Evolutionary conservation across 768 basidiomycete species (phyloP).

Genomic region (Goffeauzyma gilvescens): DNA sequence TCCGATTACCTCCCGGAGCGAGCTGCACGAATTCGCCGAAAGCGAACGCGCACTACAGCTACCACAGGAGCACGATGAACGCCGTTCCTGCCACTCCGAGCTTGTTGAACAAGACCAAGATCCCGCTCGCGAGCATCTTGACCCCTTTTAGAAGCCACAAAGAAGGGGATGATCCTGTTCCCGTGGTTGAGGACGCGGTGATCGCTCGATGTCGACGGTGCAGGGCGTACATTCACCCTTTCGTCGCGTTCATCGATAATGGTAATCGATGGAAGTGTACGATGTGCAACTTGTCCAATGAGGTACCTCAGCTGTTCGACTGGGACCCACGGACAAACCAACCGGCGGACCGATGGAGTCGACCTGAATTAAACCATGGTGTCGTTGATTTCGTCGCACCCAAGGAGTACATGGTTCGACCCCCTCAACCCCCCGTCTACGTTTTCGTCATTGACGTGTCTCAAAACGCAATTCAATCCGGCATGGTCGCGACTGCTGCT

Average conservation of each 20-base stretch:
- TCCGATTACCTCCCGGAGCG: constrained; percentile 60
- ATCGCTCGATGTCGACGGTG: constrained; percentile 92
- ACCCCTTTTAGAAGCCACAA: constrained; percentile 77
- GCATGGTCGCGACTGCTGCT: constrained; percentile 97
- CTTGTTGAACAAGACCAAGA: constrained; percentile 67
- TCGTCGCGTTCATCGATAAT: constrained; percentile 91
- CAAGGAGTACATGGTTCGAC: constrained; percentile 95
- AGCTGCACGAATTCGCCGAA: constrained; percentile 41
- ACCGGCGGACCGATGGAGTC: constrained; percentile 84
- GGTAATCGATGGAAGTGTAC: constrained; percentile 99
- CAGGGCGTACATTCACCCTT: constrained; percentile 93
- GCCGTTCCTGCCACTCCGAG: constrained; percentile 80
- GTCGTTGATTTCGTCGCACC: constrained; percentile 96
- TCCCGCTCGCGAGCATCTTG: constrained; percentile 72
- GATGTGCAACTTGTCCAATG: constrained; percentile 96
- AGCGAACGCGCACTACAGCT: constrained; percentile 73
- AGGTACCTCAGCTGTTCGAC: constrained; percentile 93
- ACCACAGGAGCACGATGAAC: constrained; percentile 78
- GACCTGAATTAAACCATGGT: constrained; percentile 78
- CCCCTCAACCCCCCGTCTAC: constrained; percentile 92
- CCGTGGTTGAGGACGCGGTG: constrained; percentile 78
- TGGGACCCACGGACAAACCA: constrained; percentile 90
- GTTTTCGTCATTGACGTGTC: constrained; percentile 94
- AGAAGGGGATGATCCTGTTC: constrained; percentile 52
- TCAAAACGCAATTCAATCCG: constrained; percentile 73